A percentile compares a stretch with the other conserved stretches of the same genome.
These are phyloP conservation scores for Endoconidiophora polonica DNA, from an alignment of 2,329 filamentous ascomycete genomes.

Conservation along the genomic window DNA sequence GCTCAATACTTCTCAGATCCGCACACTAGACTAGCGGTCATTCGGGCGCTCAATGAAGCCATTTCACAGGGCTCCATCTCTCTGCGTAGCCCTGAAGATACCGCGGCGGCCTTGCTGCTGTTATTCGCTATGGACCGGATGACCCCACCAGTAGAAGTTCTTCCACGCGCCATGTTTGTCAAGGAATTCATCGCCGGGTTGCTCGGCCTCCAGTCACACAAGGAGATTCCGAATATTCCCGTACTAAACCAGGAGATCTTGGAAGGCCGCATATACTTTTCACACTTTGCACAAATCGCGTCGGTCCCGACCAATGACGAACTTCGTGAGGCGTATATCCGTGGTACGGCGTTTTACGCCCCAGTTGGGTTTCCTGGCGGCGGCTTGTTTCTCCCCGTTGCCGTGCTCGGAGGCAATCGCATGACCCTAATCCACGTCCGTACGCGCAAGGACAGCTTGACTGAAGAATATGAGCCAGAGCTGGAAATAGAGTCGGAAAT, in stretches of 20 bases:
- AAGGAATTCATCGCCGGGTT: conserved; percentile 2
- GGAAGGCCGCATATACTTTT: conserved; percentile 6
- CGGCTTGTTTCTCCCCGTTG: conserved; percentile 9
- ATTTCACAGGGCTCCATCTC: conserved; percentile 1
- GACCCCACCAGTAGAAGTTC: neutral
- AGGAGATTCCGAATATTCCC: neutral
- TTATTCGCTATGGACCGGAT: conserved; percentile 6
- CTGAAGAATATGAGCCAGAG: neutral
- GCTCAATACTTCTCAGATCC: conserved; percentile 5
- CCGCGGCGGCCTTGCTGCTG: conserved; percentile 5
- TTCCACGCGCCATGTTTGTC: conserved; percentile 1
- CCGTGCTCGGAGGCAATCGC: neutral
- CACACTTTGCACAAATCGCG: conserved; percentile 4
- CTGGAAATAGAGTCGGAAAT: too few relatives aligned
- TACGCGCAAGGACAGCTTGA: neutral
- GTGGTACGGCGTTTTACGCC: conserved; percentile 5
- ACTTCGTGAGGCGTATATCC: conserved; percentile 4
- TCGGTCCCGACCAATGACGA: neutral
- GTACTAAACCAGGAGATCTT: neutral
- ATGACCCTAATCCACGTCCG: conserved; percentile 7
- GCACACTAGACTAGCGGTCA: conserved; percentile 1
- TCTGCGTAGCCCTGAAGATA: conserved; percentile 4
- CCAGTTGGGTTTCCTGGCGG: conserved; percentile 3
- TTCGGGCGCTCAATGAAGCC: conserved; percentile 6
- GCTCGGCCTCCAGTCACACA: neutral